A percentile compares a stretch with the other conserved stretches of the same genome.
Conservation (phyloP, 106 monocot genomes). For the Triglochin maritima region DNA sequence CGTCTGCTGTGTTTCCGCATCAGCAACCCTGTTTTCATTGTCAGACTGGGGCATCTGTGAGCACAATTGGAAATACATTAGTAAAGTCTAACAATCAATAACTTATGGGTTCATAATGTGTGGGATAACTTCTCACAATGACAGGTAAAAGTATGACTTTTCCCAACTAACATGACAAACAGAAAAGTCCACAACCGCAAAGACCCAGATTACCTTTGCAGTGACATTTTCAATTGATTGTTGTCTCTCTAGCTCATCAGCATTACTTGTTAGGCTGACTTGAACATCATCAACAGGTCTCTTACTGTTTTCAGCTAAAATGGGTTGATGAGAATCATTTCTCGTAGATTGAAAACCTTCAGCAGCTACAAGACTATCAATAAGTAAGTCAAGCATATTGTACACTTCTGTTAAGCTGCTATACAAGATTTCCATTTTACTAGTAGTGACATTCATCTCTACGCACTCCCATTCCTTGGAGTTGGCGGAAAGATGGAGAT, state of each 20-base stretch:
- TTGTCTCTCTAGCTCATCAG: not conserved
- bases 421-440: slow-evolving; percentile 1
- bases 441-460: too few relatives aligned
- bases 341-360: not conserved
- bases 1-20: slow-evolving; percentile 14
- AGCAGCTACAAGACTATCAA: not conserved
- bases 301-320: not conserved
- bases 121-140: too few relatives aligned
- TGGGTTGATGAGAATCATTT: not conserved
- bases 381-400: not conserved
- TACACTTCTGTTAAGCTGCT: not conserved
- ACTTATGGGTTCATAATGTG: too few relatives aligned
- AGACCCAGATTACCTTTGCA: too few relatives aligned
- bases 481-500: not conserved
- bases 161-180: too few relatives aligned
- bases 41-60: too few relatives aligned
- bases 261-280: not conserved
- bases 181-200: too few relatives aligned
- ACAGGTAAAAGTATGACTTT: too few relatives aligned
- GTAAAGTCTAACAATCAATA: too few relatives aligned
- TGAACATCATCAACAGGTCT: not conserved
- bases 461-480: not conserved
- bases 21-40: too few relatives aligned
- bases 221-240: too few relatives aligned
- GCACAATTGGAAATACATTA: too few relatives aligned